A percentile compares a stretch with the other conserved stretches of the same genome.
These are phyloP conservation scores for Brasilioporus rufonigricans DNA, from an alignment of 768 basidiomycete species.

Conservation along the genomic window DNA sequence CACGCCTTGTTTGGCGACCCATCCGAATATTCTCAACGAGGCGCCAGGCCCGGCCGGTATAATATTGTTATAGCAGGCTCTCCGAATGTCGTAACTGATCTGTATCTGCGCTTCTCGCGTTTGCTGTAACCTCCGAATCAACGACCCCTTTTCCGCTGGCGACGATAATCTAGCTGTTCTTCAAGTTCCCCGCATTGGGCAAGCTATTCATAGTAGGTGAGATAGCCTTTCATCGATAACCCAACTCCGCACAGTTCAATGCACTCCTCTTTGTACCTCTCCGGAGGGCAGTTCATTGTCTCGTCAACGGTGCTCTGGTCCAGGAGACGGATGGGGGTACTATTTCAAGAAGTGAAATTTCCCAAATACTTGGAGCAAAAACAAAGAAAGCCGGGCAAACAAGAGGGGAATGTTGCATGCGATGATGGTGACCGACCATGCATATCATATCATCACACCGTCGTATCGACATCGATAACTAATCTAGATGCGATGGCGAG, in stretches of 20 bases:
- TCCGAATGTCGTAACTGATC: not conserved
- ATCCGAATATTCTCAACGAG: not conserved
- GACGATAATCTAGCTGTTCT: slow-evolving; percentile 14
- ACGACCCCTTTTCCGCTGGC: not conserved
- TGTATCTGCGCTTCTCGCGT: not conserved
- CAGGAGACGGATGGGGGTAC: no score
- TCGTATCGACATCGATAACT: slow-evolving; percentile 32
- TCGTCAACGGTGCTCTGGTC: not conserved
- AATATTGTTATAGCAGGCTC: not conserved
- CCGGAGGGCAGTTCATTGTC: not conserved
- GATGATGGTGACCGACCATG: slow-evolving; percentile 9
- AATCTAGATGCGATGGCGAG: slow-evolving; percentile 18
- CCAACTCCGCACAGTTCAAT: not conserved
- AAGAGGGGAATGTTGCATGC: slow-evolving; percentile 1
- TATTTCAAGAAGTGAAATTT: not conserved
- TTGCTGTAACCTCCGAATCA: slow-evolving; percentile 3
- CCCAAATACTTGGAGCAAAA: not conserved
- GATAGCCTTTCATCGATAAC: slow-evolving; percentile 27
- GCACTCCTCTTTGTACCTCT: not conserved
- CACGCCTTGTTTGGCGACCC: not conserved
- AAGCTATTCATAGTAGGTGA: slow-evolving; percentile 23
- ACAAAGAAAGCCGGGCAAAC: not conserved
- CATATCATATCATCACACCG: slow-evolving; percentile 13
- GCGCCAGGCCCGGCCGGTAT: not conserved
- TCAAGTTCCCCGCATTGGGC: slow-evolving; percentile 11